Evolutionary conservation across 768 basidiomycete genomes (phyloP).

Genomic region (Suillus variegatus): DNA sequence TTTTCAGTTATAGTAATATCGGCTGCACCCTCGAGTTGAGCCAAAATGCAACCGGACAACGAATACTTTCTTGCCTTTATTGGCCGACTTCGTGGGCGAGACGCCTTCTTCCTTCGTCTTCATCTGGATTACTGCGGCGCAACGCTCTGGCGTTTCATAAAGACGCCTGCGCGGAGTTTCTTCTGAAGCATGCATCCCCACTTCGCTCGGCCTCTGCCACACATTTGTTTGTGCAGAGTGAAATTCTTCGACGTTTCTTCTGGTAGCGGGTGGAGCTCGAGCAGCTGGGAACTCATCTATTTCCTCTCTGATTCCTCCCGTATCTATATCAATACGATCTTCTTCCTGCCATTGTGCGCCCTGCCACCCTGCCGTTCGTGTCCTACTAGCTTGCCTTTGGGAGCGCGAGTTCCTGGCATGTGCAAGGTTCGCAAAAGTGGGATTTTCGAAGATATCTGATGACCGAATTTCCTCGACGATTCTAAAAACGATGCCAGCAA

Average conservation of each 20-base stretch:
- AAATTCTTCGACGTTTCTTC: neutral
- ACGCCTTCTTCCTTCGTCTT: too few species aligned
- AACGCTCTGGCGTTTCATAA: constrained; percentile 1
- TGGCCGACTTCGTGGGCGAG: neutral
- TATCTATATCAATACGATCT: neutral
- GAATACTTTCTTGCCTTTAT: neutral
- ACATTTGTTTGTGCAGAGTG: neutral
- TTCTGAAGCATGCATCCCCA: neutral
- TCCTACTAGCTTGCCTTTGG: neutral
- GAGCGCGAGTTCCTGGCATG: neutral
- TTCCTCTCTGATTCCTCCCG: neutral
- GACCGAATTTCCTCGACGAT: neutral
- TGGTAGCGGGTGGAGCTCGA: neutral
- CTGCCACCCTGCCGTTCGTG: neutral
- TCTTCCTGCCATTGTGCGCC: neutral
- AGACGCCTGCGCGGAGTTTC: constrained; percentile 1
- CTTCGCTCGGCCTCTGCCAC: neutral
- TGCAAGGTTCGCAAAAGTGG: neutral
- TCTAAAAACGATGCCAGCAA: neutral
- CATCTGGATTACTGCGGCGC: neutral
- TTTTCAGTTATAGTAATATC: neutral
- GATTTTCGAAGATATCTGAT: neutral
- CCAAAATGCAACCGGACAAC: neutral
- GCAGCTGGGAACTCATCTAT: neutral
- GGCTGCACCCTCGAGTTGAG: neutral